Base-by-base conservation (phyloP, 345 rosid genomes). In the Crucihimalaya himalaica region DNA sequence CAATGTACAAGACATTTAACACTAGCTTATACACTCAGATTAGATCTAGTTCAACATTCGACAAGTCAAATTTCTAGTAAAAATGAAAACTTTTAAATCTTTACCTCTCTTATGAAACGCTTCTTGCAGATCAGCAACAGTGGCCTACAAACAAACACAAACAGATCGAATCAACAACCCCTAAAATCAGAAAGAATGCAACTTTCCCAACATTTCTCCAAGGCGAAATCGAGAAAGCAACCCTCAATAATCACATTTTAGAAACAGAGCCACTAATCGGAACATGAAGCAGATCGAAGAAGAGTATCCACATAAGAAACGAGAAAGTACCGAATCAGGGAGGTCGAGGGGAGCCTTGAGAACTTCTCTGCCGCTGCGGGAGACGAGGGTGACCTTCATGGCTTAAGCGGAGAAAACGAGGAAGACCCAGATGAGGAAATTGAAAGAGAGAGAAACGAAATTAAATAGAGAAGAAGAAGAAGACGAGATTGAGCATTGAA, bases 41-140 rank as follows among this genome's bases (percentile, higher is more conserved):
- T 35, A 47, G 59, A 76, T 54, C 66, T 6, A 61, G 21, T 37
- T 9, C 40, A 52, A 68, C 63, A 59, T 19, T 50, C 25, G 0
- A 0, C 1, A 59, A 39, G 55, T 74, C 78, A 50, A 67, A 7
- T 13, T 6, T 25, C 6, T 27, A 40, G 54, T 70, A 53, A 64
- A 75, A 46, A 35, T 34, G 67, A 47, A 0, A 34, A 65, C 20
- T 64, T 72, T 40, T 1, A 53, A 50, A 40, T 82, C 86, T 78
- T 39, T 78, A 90, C 99, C 88, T 85, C 91, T 71, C 79, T 83
- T 83, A 56, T 92, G 84, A 82, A 95, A 90, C 57, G 92, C 94
- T 70, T 90, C 92, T 82, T 92, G 97, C 83, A 92, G 85, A 85
- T 92, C 96, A 81, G 87, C 86, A 66, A 95, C 97, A 5, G 90